phyloP scores from a whole-genome alignment of 164 flowering plant genomes.

The Brasenia schreberi region DNA sequence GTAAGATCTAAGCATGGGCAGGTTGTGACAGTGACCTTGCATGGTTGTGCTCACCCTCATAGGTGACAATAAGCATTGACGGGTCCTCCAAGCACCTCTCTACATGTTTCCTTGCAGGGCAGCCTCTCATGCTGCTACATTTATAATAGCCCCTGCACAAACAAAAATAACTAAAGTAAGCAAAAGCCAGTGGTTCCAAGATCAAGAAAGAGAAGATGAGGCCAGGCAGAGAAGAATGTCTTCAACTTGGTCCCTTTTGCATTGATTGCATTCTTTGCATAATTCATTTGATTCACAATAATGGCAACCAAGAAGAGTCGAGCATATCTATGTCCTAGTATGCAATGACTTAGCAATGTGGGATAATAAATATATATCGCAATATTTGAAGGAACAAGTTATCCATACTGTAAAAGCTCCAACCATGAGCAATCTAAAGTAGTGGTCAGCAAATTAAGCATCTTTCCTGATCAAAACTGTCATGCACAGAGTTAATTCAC shows the following conservation, averaged over 20 bases:
- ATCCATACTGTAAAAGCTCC: no score
- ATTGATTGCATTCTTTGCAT: background rate
- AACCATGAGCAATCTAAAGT: no score
- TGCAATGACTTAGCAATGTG: no score
- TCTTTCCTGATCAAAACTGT: no score
- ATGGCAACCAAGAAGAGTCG: no score
- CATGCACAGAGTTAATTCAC: no score
- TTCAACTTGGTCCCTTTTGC: background rate
- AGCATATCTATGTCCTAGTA: no score
- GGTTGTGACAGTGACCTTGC: constrained; percentile 58
- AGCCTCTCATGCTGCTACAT: constrained; percentile 92
- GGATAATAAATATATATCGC: no score
- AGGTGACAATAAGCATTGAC: constrained; percentile 79
- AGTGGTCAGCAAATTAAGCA: no score
- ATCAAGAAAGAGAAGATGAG: background rate
- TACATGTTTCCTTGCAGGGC: constrained; percentile 94
- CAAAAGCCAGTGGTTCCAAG: background rate
- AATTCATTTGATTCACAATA: no score
- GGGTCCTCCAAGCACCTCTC: constrained; percentile 89
- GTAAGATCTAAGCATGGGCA: constrained; percentile 25
- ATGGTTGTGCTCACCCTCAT: constrained; percentile 92
- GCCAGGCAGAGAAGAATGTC: background rate
- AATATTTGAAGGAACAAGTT: no score
- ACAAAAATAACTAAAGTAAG: background rate
- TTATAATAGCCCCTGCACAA: constrained; percentile 86